These are phyloP conservation scores for Taiozyma sp. DNA, from an alignment of 1,139 yeast species.

Conservation along the genomic window DNA sequence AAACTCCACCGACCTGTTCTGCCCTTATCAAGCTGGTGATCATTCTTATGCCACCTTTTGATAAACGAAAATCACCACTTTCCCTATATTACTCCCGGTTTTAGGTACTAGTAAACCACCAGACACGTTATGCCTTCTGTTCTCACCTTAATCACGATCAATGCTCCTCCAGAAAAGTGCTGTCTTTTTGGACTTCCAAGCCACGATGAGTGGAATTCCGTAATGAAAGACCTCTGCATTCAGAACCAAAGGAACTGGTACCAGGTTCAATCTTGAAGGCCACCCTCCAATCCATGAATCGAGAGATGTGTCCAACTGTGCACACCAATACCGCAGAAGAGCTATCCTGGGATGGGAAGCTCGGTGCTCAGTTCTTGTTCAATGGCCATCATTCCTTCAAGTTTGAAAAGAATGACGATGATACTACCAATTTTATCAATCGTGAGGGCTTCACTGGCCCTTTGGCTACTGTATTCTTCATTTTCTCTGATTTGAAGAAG, in stretches of 20 bases:
- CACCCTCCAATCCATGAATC: neutral
- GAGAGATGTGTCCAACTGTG: neutral
- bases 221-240: neutral
- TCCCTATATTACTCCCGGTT: too few species aligned
- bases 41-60: too few species aligned
- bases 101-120: too few species aligned
- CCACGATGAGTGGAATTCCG: conserved; percentile 1
- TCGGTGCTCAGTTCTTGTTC: neutral
- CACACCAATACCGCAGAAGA: conserved; percentile 1
- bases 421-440: conserved; percentile 2
- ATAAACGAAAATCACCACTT: too few species aligned
- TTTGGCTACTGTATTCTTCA: neutral
- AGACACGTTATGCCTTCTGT: neutral
- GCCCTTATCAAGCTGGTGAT: too few species aligned
- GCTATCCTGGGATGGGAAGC: conserved; percentile 4
- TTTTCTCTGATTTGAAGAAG: neutral
- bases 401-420: conserved; percentile 2
- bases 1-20: too few species aligned
- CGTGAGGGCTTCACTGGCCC: conserved; percentile 6
- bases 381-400: conserved; percentile 5
- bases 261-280: neutral
- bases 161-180: conserved; percentile 5
- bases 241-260: neutral
- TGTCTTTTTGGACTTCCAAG: conserved; percentile 2
- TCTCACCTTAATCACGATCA: neutral